Conservation (phyloP, 2,329 filamentous ascomycete genomes). For the Monosporascus sp. region DNA sequence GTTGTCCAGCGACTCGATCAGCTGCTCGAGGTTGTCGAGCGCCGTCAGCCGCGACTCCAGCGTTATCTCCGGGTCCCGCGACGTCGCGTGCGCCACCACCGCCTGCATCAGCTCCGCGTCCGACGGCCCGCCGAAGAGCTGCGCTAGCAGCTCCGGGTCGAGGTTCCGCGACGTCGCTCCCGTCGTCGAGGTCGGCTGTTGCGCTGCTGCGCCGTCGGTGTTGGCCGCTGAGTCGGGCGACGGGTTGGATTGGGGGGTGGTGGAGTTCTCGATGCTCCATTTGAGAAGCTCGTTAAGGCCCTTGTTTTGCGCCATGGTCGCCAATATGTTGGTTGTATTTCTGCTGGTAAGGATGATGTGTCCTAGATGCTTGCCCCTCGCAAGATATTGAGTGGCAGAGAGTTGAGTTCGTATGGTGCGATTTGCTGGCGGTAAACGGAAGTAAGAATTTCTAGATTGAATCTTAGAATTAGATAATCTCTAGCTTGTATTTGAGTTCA, state of each 20-base stretch:
- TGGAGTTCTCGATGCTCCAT: conserved; percentile 61
- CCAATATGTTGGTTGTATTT: background rate
- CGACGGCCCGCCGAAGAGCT: conserved; percentile 76
- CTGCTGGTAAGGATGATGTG: background rate
- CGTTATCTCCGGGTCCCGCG: conserved; percentile 54
- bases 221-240: background rate
- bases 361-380: background rate
- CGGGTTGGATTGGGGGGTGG: background rate
- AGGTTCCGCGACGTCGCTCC: conserved; percentile 34
- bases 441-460: too few species aligned
- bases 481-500: background rate
- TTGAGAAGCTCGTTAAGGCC: conserved; percentile 72
- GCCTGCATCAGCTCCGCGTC: conserved; percentile 91
- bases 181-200: conserved; percentile 22
- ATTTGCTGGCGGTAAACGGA: too few species aligned
- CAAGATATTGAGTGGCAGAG: background rate
- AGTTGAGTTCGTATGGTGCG: too few species aligned
- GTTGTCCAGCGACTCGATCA: conserved; percentile 91
- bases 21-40: conserved; percentile 92
- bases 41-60: conserved; percentile 75
- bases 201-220: background rate
- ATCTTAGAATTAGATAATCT: too few species aligned
- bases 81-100: conserved; percentile 71
- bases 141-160: conserved; percentile 64
- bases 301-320: conserved; percentile 46